Conservation (phyloP, 2,329 filamentous ascomycete species). For the Colletotrichum spinosum region DNA sequence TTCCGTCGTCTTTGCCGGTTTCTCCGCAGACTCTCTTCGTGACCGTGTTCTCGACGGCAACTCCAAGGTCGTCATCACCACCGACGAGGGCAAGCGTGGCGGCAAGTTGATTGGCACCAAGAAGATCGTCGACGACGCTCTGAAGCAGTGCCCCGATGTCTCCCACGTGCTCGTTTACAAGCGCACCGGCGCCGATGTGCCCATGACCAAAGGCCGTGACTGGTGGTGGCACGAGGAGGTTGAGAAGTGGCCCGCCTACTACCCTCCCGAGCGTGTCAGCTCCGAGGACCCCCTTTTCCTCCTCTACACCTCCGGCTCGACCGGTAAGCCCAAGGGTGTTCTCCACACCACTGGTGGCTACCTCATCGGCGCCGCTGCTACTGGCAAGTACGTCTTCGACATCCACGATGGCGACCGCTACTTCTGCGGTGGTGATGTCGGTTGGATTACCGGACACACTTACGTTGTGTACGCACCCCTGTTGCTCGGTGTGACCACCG, state of each 20-base stretch:
- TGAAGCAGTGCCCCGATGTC: slow-evolving; percentile 95
- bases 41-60: slow-evolving; percentile 93
- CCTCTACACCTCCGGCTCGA: slow-evolving; percentile 97
- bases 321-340: slow-evolving; percentile 98
- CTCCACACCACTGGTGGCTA: slow-evolving; percentile 98
- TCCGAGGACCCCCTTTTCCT: slow-evolving; percentile 97
- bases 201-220: slow-evolving; percentile 90
- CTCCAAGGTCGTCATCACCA: slow-evolving; percentile 94
- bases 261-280: slow-evolving; percentile 88
- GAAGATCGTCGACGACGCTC: slow-evolving; percentile 97
- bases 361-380: slow-evolving; percentile 90
- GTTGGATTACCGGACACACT: slow-evolving; percentile 99
- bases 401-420: slow-evolving; percentile 94
- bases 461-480: slow-evolving; percentile 98
- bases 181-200: slow-evolving; percentile 92
- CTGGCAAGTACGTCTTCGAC: slow-evolving; percentile 98
- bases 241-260: slow-evolving; percentile 95
- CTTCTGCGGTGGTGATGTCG: slow-evolving; percentile 98
- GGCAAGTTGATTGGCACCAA: slow-evolving; percentile 98
- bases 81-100: slow-evolving; percentile 97
- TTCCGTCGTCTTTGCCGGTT: slow-evolving; percentile 97
- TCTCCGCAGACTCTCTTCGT: slow-evolving; percentile 94
- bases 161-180: slow-evolving; percentile 90
- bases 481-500: slow-evolving; percentile 90
- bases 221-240: slow-evolving; percentile 99